These are phyloP conservation scores for Colletotrichum orchidophilum DNA, from an alignment of 2,329 filamentous ascomycete species.

Conservation along the genomic window DNA sequence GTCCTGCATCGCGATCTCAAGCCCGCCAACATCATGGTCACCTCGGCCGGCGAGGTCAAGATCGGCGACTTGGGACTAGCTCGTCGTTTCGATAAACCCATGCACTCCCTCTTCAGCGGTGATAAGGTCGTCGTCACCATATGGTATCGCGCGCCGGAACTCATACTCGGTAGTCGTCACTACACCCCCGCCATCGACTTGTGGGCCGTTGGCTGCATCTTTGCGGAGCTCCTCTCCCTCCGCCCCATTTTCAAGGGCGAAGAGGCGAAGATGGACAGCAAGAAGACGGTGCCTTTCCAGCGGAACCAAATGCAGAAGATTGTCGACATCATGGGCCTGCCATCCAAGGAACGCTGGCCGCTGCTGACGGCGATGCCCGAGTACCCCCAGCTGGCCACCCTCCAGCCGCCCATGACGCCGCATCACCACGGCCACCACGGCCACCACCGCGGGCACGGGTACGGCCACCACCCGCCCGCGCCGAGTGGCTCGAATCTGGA, in stretches of 20 bases:
- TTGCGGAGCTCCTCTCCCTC: constrained; percentile 89
- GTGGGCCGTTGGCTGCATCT: constrained; percentile 98
- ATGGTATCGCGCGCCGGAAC: constrained; percentile 96
- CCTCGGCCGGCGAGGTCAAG: constrained; percentile 86
- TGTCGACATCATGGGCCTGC: constrained; percentile 93
- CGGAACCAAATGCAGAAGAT: constrained; percentile 99
- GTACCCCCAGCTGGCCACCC: constrained; percentile 73
- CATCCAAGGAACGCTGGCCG: constrained; percentile 89
- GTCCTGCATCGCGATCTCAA: constrained; percentile 97
- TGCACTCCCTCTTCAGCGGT: constrained; percentile 90
- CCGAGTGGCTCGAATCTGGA: constrained; percentile 67
- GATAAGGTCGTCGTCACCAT: constrained; percentile 99
- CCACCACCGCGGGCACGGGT: constrained; percentile 47
- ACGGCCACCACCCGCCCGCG: constrained; percentile 38
- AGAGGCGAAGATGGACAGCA: constrained; percentile 98
- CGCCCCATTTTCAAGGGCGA: constrained; percentile 98
- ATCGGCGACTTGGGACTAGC: constrained; percentile 95
- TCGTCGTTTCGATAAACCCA: constrained; percentile 90
- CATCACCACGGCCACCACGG: constrained; percentile 52
- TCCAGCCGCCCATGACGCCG: constrained; percentile 60
- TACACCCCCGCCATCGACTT: constrained; percentile 97
- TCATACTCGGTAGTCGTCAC: constrained; percentile 91
- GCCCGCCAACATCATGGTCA: constrained; percentile 99
- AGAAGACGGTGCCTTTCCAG: constrained; percentile 97
- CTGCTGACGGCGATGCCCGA: constrained; percentile 87